Conservation (phyloP, 2,329 filamentous ascomycete species). For the Tolypocladium ophioglossoides region DNA sequence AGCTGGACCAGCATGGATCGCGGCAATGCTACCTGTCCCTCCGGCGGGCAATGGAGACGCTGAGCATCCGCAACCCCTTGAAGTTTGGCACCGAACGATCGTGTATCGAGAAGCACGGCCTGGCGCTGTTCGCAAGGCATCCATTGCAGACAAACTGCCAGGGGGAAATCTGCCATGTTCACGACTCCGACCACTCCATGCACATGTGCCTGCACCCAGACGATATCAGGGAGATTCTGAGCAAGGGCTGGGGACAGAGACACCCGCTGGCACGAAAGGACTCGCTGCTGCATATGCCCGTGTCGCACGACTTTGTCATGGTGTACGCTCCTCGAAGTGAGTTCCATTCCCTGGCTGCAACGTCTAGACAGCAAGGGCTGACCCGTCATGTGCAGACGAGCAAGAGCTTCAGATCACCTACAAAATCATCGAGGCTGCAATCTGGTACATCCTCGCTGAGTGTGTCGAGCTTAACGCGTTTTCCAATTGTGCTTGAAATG, state of each 20-base stretch:
- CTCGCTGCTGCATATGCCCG: constrained; percentile 50
- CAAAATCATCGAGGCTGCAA: constrained; percentile 61
- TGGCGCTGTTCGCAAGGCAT: constrained; percentile 59
- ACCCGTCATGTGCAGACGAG: constrained; percentile 30
- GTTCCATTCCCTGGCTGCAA: constrained; percentile 7
- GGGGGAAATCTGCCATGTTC: constrained; percentile 76
- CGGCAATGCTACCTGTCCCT: constrained; percentile 44
- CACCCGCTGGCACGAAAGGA: constrained; percentile 57
- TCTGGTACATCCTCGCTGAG: constrained; percentile 52
- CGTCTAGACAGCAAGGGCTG: neutral
- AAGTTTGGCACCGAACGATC: constrained; percentile 53
- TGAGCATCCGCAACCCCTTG: constrained; percentile 35
- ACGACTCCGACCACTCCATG: constrained; percentile 65
- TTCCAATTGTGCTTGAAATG: neutral
- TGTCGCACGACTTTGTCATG: constrained; percentile 68
- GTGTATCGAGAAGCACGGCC: constrained; percentile 73
- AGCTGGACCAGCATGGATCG: constrained; percentile 57
- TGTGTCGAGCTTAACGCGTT: constrained; percentile 24
- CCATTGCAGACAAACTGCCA: constrained; percentile 61
- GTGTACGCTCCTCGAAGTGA: constrained; percentile 64
- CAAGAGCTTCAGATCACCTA: constrained; percentile 58
- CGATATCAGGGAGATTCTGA: constrained; percentile 61
- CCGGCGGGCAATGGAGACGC: constrained; percentile 36
- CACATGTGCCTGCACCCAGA: constrained; percentile 73
- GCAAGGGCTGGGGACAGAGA: constrained; percentile 69